Evolutionary conservation across 148 eudicot genomes (phyloP).

Genomic region (Chenopodium berlandieri): DNA sequence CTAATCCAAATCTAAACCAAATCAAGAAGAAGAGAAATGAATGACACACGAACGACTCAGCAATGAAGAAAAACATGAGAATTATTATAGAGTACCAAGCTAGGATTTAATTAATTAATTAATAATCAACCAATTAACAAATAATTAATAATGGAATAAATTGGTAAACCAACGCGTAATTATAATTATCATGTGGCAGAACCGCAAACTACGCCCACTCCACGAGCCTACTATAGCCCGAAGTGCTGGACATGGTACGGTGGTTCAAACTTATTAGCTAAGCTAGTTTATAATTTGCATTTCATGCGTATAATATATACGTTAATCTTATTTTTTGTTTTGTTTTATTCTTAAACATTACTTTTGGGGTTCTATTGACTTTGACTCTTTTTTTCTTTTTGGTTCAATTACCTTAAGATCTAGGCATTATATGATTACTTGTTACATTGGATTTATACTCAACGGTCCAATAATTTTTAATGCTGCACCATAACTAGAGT

Average conservation of each 20-base stretch:
- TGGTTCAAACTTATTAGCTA: background rate
- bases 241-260: background rate
- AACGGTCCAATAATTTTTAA: background rate
- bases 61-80: background rate
- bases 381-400: background rate
- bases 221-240: slow-evolving; percentile 25
- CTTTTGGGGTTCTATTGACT: background rate
- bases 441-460: background rate
- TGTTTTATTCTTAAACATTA: background rate
- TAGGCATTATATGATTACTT: background rate
- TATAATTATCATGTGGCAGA: slow-evolving; percentile 21
- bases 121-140: no score
- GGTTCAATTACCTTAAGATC: background rate
- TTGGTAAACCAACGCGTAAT: background rate
- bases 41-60: no score
- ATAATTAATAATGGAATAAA: background rate
- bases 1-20: no score
- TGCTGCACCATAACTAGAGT: no score
- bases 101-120: background rate
- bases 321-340: background rate
- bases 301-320: background rate
- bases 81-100: background rate
- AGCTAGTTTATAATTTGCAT: no score
- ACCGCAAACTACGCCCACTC: slow-evolving; percentile 26
- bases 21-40: no score